Conservation (phyloP, 108 stramenopile genomes). For the Pseudonitzschia multiseries region DNA sequence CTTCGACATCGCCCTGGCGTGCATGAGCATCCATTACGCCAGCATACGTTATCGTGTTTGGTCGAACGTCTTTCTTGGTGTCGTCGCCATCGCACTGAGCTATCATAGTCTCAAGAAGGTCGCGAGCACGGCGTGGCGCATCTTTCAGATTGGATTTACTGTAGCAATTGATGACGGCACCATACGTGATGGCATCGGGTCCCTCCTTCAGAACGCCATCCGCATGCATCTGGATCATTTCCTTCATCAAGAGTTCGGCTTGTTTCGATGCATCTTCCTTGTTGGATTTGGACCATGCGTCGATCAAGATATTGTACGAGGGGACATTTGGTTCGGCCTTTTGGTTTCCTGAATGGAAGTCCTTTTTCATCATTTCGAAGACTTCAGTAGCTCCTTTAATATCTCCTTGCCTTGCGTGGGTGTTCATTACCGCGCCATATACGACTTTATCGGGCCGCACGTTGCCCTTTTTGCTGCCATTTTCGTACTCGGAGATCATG, state of each 20-base stretch:
- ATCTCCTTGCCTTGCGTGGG: conserved; percentile 17
- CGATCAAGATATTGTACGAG: conserved; percentile 38
- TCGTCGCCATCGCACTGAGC: background rate
- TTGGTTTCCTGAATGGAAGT: conserved; percentile 1
- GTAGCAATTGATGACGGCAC: conserved; percentile 22
- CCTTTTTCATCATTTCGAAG: conserved; percentile 33
- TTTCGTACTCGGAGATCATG: conserved; percentile 4
- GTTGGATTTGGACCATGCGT: conserved; percentile 32
- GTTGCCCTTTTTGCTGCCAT: background rate
- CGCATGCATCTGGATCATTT: conserved; percentile 5
- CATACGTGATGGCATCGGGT: conserved; percentile 47
- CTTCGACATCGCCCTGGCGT: conserved; percentile 1
- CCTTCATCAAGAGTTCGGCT: conserved; percentile 37
- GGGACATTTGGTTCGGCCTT: conserved; percentile 27
- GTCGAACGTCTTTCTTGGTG: conserved; percentile 5
- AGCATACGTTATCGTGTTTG: background rate
- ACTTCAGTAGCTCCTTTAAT: conserved; percentile 22
- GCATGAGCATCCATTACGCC: background rate
- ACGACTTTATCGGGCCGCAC: conserved; percentile 31
- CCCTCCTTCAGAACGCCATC: conserved; percentile 15
- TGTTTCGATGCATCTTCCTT: conserved; percentile 44
- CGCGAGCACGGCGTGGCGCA: background rate
- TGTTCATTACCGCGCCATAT: conserved; percentile 26
- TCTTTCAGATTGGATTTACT: background rate
- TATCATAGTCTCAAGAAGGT: conserved; percentile 2